Percentiles rank a stretch among this genome's conserved stretches.
Conservation (phyloP, 768 basidiomycete genomes). For the Lentinula sp. region DNA sequence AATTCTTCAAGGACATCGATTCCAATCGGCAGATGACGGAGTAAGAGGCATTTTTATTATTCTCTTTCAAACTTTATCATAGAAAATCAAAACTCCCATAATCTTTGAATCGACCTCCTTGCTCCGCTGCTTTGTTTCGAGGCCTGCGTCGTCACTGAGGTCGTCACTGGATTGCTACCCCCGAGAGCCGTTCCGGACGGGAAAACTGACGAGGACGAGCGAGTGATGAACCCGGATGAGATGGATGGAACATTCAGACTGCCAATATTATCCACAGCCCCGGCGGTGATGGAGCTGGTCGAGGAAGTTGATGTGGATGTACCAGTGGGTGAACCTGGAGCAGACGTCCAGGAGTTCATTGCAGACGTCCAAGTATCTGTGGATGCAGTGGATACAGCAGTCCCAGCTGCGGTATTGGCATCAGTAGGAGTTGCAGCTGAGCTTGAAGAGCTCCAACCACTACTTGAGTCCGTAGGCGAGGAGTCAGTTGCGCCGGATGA, state of each 20-base stretch:
- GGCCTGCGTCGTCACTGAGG: not conserved
- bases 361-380: not conserved
- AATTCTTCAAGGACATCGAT: too few species aligned
- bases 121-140: not conserved
- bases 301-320: not conserved
- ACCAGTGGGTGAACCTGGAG: not conserved
- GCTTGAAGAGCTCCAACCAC: not conserved
- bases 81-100: conserved; percentile 3
- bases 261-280: not conserved
- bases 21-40: not conserved
- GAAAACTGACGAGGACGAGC: not conserved
- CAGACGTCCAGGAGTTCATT: not conserved
- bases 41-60: not conserved
- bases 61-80: not conserved
- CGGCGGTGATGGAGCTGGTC: not conserved
- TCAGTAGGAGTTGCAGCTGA: not conserved
- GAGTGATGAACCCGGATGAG: not conserved
- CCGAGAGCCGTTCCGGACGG: not conserved
- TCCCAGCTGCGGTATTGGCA: not conserved
- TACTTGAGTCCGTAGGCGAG: not conserved
- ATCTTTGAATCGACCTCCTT: not conserved
- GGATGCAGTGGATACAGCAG: not conserved
- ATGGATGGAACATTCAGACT: not conserved
- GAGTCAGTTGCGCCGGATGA: not conserved
- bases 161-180: not conserved